Conservation (phyloP, 1,284 basidiomycete genomes). For the Hemileia vastatrix region DNA sequence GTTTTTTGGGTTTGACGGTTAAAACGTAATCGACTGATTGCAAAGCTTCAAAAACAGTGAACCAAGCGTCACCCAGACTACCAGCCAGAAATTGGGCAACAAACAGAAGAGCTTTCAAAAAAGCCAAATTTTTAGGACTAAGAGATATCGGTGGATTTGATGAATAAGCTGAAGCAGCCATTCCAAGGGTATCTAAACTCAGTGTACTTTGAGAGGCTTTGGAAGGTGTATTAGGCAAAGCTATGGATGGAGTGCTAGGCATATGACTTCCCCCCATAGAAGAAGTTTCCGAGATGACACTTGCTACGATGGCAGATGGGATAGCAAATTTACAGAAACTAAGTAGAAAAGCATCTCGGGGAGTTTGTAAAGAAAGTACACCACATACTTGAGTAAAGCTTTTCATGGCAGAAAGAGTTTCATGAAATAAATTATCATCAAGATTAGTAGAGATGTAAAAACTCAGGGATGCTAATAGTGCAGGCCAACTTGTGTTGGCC, state of each 20-base stretch:
- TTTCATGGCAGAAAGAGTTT: conserved; percentile 68
- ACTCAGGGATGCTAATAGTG: conserved; percentile 73
- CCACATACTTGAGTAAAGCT: conserved; percentile 79
- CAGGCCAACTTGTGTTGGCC: conserved; percentile 78
- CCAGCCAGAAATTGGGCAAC: conserved; percentile 73
- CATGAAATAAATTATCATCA: conserved; percentile 74
- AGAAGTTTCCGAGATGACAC: conserved; percentile 58
- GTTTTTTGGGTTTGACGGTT: conserved; percentile 50
- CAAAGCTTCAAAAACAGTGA: conserved; percentile 72
- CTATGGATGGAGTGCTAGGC: not conserved
- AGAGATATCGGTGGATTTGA: conserved; percentile 51
- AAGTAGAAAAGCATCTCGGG: conserved; percentile 84
- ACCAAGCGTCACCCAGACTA: conserved; percentile 78
- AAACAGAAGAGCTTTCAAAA: conserved; percentile 68
- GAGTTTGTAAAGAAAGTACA: conserved; percentile 70
- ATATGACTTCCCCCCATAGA: too few relatives aligned
- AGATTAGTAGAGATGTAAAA: conserved; percentile 81
- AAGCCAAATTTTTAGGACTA: conserved; percentile 79
- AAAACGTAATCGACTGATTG: conserved; percentile 89
- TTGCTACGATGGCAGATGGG: conserved; percentile 73
- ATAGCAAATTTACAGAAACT: conserved; percentile 78
- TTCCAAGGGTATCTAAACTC: conserved; percentile 63
- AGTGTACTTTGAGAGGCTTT: conserved; percentile 51
- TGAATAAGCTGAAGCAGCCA: conserved; percentile 37
- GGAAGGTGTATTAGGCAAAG: conserved; percentile 51